Conservation (phyloP, 257 asterid species). For the Ilex asprella region DNA sequence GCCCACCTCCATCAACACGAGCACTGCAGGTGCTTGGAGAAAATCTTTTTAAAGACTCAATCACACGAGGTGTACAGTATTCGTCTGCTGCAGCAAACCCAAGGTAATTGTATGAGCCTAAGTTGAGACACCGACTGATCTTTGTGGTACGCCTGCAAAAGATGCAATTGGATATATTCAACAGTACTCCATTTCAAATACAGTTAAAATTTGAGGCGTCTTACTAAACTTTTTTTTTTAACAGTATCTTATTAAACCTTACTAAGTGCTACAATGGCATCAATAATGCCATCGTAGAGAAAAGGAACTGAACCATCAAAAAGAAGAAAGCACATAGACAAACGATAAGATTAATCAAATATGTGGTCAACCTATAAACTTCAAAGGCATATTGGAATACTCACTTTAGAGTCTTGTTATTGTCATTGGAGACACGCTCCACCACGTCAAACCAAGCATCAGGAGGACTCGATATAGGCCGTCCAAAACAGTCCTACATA, state of each 20-base stretch:
- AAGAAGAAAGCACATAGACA: not conserved
- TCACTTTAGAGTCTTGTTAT: constrained; percentile 87
- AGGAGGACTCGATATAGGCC: constrained; percentile 97
- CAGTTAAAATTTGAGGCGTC: not conserved
- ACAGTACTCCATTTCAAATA: not conserved
- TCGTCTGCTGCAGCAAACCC: constrained; percentile 99
- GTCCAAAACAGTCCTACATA: constrained; percentile 89
- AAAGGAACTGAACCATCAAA: too few relatives aligned
- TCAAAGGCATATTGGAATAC: constrained; percentile 7
- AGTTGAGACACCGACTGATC: constrained; percentile 74
- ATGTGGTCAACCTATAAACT: too few relatives aligned
- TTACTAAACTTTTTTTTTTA: not conserved
- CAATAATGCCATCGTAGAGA: too few relatives aligned
- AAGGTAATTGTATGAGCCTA: constrained; percentile 95
- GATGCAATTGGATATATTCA: not conserved
- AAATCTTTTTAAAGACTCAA: constrained; percentile 76
- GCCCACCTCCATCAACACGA: constrained; percentile 93
- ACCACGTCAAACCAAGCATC: constrained; percentile 99
- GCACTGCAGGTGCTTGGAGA: constrained; percentile 90
- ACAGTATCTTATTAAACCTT: not conserved
- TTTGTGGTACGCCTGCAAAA: constrained; percentile 68
- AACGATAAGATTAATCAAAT: not conserved
- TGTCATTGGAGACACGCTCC: constrained; percentile 88
- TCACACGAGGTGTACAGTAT: constrained; percentile 91
- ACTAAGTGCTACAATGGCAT: not conserved